Conservation (phyloP, 2,329 filamentous ascomycete genomes). For the Monosporascus sp. region DNA sequence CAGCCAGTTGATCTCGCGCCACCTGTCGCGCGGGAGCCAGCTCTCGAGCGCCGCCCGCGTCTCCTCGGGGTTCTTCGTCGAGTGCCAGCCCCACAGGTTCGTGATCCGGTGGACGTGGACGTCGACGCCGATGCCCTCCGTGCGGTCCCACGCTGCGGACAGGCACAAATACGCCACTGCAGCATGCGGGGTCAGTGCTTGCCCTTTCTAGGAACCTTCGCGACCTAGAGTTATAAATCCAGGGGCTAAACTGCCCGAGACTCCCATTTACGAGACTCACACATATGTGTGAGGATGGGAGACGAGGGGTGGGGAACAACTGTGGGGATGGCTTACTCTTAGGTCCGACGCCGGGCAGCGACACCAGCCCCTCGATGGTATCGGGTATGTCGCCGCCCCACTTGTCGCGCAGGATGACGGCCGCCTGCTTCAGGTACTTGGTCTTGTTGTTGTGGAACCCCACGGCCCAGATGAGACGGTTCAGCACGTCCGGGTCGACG, state of each 20-base stretch:
- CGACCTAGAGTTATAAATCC: too few relatives aligned
- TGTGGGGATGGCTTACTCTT: conserved; percentile 48
- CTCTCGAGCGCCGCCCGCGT: conserved; percentile 69
- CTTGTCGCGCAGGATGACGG: conserved; percentile 65
- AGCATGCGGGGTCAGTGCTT: too few relatives aligned
- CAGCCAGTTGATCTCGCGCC: conserved; percentile 89
- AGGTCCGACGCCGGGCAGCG: conserved; percentile 80
- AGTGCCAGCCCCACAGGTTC: conserved; percentile 90
- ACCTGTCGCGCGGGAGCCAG: conserved; percentile 79
- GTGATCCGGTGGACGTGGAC: conserved; percentile 94
- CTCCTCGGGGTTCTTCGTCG: conserved; percentile 74
- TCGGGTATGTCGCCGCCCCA: conserved; percentile 74
- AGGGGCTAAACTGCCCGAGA: too few relatives aligned
- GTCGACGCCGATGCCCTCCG: conserved; percentile 82
- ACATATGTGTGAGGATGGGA: too few relatives aligned
- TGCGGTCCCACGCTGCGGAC: conserved; percentile 60
- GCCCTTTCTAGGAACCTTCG: too few relatives aligned
- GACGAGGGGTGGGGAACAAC: too few relatives aligned
- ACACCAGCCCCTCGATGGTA: conserved; percentile 68
- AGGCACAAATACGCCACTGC: conserved; percentile 78
- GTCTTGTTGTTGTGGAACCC: conserved; percentile 97
- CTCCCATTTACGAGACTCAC: too few relatives aligned
- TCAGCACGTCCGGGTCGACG: conserved; percentile 59
- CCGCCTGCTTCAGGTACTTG: conserved; percentile 71
- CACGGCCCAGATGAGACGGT: conserved; percentile 74